Evolutionary conservation across 1,139 yeast genomes (phyloP).

Genomic region (Yamadazyma sp.): DNA sequence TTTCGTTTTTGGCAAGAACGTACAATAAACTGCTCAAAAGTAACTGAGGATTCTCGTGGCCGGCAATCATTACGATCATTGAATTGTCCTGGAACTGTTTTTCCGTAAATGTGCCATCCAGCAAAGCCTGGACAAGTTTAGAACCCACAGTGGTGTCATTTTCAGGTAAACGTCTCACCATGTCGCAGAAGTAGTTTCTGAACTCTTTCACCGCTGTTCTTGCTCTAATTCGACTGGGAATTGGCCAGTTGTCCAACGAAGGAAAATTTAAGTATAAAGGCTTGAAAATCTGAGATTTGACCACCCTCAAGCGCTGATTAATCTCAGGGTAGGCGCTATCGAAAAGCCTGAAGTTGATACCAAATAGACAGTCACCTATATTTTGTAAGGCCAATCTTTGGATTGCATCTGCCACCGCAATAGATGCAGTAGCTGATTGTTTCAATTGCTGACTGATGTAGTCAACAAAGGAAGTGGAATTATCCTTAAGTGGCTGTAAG

Average conservation of each 20-base stretch:
- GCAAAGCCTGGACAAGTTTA: conserved; percentile 37
- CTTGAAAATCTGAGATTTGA: conserved; percentile 55
- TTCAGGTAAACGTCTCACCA: conserved; percentile 16
- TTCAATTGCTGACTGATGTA: conserved; percentile 12
- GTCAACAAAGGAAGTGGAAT: conserved; percentile 9
- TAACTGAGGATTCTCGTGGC: conserved; percentile 64
- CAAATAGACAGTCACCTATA: conserved; percentile 51
- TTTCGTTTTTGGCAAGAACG: conserved; percentile 41
- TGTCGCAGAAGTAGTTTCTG: conserved; percentile 29
- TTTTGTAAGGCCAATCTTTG: conserved; percentile 53
- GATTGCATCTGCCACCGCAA: conserved; percentile 39
- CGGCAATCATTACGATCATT: conserved; percentile 59
- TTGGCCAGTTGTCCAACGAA: conserved; percentile 48
- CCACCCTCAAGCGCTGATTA: conserved; percentile 39
- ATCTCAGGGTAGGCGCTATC: conserved; percentile 27
- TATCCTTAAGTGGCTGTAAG: conserved; percentile 9
- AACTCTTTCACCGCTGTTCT: conserved; percentile 44
- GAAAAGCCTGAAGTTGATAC: conserved; percentile 43
- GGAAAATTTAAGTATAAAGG: conserved; percentile 61
- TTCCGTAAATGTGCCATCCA: conserved; percentile 34
- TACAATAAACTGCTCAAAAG: conserved; percentile 50
- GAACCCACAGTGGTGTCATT: conserved; percentile 22
- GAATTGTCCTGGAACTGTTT: conserved; percentile 57
- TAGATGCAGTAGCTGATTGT: conserved; percentile 2
- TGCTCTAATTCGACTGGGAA: conserved; percentile 49